These are phyloP conservation scores for Pelargonium australe DNA, from an alignment of 441 rosid genomes.

Conservation along the genomic window DNA sequence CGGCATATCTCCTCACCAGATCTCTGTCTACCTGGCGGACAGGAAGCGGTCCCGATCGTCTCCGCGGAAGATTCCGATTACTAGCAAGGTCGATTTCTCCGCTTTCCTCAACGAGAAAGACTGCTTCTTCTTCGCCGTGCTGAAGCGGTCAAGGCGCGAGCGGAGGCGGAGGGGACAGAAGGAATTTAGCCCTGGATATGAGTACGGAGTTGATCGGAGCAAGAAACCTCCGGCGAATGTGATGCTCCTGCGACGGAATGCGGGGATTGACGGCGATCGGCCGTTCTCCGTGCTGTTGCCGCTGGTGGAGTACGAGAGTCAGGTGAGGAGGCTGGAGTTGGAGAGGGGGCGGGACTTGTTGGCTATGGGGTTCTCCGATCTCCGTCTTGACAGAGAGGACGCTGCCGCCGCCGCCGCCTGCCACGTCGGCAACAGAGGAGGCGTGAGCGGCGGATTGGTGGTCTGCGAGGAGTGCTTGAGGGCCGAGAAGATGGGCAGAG, in stretches of 20 bases:
- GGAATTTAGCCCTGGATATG: no score
- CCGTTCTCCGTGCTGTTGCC: conserved; percentile 2
- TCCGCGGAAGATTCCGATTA: conserved; percentile 27
- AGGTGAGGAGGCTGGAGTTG: conserved; percentile 23
- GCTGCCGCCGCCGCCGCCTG: neutral
- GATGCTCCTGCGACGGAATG: conserved; percentile 37
- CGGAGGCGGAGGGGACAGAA: conserved; percentile 20
- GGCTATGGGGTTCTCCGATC: conserved; percentile 24
- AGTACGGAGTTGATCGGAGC: neutral
- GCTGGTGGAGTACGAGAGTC: conserved; percentile 24
- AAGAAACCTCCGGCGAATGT: conserved; percentile 24
- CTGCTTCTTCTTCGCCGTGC: conserved; percentile 31
- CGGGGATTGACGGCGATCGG: conserved; percentile 13
- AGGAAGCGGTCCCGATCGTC: conserved; percentile 2
- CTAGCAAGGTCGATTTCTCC: conserved; percentile 33
- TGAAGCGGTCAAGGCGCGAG: conserved; percentile 36
- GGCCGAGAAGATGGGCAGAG: conserved; percentile 23
- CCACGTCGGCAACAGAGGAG: neutral
- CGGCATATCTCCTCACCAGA: conserved; percentile 40
- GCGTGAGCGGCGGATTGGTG: conserved; percentile 2
- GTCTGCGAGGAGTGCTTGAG: conserved; percentile 36
- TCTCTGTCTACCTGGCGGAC: conserved; percentile 32
- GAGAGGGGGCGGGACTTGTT: conserved; percentile 33
- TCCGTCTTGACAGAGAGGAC: neutral
- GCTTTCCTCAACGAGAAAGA: conserved; percentile 23